Evolutionary conservation across 176 grass and related monocot genomes (phyloP).

Genomic region (Urochloa ruziziensis): DNA sequence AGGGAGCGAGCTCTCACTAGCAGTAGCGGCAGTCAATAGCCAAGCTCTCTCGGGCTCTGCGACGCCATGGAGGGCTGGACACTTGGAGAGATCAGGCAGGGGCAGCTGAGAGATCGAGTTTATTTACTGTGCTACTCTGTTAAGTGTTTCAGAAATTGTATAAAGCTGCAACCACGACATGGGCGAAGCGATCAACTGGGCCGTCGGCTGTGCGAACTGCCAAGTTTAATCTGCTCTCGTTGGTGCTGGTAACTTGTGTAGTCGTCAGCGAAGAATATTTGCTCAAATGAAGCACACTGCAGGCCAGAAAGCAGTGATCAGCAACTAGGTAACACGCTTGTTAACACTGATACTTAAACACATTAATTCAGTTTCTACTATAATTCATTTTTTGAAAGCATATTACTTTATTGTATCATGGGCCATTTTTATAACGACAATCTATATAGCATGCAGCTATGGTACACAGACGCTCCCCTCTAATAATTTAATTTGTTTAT

Average conservation of each 20-base stretch:
- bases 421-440: no score
- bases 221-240: neutral
- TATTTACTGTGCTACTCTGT: neutral
- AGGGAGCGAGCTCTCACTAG: neutral
- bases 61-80: neutral
- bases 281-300: neutral
- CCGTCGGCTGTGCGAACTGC: neutral
- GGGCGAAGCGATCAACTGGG: neutral
- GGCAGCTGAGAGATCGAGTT: neutral
- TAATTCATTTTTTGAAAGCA: no score
- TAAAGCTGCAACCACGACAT: constrained; percentile 21
- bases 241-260: neutral
- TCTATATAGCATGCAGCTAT: no score
- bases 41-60: neutral
- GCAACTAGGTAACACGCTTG: no score
- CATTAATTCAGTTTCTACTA: no score
- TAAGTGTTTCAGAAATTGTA: constrained; percentile 17
- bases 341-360: no score
- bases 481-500: no score
- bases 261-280: neutral
- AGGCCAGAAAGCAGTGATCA: neutral
- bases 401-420: no score
- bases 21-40: no score
- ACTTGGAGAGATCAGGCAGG: neutral
- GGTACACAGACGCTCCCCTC: no score